phyloP scores from a whole-genome alignment of 106 monocot genomes.

The Gastrodia elata region DNA sequence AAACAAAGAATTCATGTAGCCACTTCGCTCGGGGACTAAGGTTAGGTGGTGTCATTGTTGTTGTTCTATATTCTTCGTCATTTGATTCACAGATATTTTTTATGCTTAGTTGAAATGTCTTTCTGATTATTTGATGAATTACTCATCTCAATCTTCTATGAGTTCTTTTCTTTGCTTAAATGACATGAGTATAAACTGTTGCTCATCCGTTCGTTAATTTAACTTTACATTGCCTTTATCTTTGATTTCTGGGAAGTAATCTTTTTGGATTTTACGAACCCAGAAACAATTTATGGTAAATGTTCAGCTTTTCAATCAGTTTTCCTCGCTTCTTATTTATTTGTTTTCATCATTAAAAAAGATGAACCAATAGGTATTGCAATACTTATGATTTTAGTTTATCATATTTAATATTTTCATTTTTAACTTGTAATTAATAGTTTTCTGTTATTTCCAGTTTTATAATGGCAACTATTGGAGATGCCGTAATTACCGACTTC shows the following conservation, averaged over 20 bases:
- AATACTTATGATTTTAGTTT: background rate
- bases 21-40: too few relatives aligned
- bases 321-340: background rate
- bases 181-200: background rate
- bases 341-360: too few relatives aligned
- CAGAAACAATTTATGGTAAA: background rate
- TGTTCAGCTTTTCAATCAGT: background rate
- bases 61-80: background rate
- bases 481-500: slow-evolving; percentile 2
- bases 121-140: background rate
- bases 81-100: background rate
- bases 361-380: background rate
- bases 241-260: background rate
- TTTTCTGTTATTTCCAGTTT: slow-evolving; percentile 1
- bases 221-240: background rate
- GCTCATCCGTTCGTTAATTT: background rate
- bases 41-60: too few relatives aligned
- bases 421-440: background rate
- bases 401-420: background rate
- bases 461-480: slow-evolving; percentile 17
- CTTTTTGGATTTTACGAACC: background rate
- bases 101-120: background rate
- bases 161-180: background rate
- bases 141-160: background rate
- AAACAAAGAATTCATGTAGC: too few relatives aligned